Base-by-base conservation (phyloP, 345 rosid genomes). In the Moringa oleifera region DNA sequence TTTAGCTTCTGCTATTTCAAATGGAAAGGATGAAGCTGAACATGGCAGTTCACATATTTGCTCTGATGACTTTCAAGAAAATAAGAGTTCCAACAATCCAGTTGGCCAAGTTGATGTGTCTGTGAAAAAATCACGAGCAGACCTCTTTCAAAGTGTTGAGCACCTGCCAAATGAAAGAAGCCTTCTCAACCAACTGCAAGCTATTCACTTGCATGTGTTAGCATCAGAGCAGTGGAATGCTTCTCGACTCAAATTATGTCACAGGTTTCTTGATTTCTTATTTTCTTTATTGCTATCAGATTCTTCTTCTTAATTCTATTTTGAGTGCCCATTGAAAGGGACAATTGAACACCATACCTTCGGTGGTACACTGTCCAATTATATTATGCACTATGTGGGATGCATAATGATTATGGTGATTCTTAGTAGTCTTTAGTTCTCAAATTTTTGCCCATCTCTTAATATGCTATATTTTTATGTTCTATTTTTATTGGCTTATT, bases 171-270 rank as follows among this genome's bases (percentile, higher is more conserved):
- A 69, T 53, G 46, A 58, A 59, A 69, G 71, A 61, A 64, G 72
- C 67, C 64, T 86, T 63, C 74, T 80, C 0, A 81, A 78, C 12
- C 80, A 81, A 76, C 68, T 81, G 23, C 78, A 73, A 65, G 89
- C 87, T 63, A 72, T 83, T 65, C 73, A 60, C 55, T 81, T 85
- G 23, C 89, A 81, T 73, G 73, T 81, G 2, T 68, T 83, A 64
- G 92, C 92, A 36, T 77, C 87, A n/a, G 85, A 81, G 62, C 82
- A 67, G 64, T 86, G 85, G 89, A 81, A 81, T 70, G 71, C 84
- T 70, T 80, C 89, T 64, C 73, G 57, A 24, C 82, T 86, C 65
- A 73, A 75, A 53, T 66, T 51, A 68, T 83, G 84, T 68, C 85
- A 83, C 53, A 81, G 82, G 92, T 86, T 54, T 7, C 65, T 63